Evolutionary conservation across 495 filamentous ascomycete species (phyloP).

Genomic region (Daldinia grandis): DNA sequence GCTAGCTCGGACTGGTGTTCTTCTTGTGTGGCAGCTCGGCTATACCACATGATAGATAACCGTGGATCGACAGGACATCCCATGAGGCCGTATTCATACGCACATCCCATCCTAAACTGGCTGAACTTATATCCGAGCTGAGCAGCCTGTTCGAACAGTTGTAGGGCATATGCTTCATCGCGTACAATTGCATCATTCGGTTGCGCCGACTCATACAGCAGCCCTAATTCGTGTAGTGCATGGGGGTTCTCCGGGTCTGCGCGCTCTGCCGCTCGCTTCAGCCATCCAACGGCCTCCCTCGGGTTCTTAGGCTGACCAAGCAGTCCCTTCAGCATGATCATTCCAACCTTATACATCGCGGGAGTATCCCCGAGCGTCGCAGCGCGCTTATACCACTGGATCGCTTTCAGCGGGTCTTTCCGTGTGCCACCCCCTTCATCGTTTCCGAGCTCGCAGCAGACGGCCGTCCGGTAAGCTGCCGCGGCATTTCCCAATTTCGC

Average conservation of each 20-base stretch:
- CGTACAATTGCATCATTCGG: slow-evolving; percentile 75
- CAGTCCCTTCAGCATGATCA: slow-evolving; percentile 93
- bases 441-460: slow-evolving; percentile 96
- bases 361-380: slow-evolving; percentile 88
- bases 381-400: slow-evolving; percentile 97
- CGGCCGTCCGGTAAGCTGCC: slow-evolving; percentile 91
- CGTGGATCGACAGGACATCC: slow-evolving; percentile 83
- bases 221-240: slow-evolving; percentile 88
- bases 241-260: slow-evolving; percentile 93
- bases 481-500: slow-evolving; percentile 87
- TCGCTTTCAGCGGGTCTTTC: slow-evolving; percentile 89
- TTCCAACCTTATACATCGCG: slow-evolving; percentile 98
- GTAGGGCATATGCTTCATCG: slow-evolving; percentile 79
- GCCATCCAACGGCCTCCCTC: slow-evolving; percentile 85
- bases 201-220: slow-evolving; percentile 79
- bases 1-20: slow-evolving; percentile 95
- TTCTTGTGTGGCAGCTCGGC: slow-evolving; percentile 86
- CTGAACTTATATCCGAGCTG: slow-evolving; percentile 93
- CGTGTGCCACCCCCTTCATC: slow-evolving; percentile 92
- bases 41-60: slow-evolving; percentile 91
- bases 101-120: slow-evolving; percentile 86
- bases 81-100: slow-evolving; percentile 89
- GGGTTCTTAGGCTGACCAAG: slow-evolving; percentile 87
- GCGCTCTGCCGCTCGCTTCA: slow-evolving; percentile 90
- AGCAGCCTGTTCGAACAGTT: slow-evolving; percentile 86